These are phyloP conservation scores for Eucalyptus erythrocorys DNA, from an alignment of 345 rosid species.

Conservation along the genomic window DNA sequence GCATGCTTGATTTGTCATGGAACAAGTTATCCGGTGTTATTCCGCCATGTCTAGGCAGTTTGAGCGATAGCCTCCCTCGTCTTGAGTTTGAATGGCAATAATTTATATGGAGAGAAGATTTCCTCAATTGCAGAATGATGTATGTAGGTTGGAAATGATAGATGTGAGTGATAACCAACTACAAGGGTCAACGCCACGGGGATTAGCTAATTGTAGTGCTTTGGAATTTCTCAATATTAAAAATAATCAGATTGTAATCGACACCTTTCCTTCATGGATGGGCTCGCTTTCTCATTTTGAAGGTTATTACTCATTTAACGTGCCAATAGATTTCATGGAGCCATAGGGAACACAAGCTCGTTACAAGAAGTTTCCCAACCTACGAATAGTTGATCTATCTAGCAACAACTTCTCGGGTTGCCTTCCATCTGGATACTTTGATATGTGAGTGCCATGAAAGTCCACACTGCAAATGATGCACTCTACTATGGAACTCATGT, in stretches of 20 bases:
- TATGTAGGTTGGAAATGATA: rapidly evolving
- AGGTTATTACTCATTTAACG: too few species aligned
- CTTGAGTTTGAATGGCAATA: neutral
- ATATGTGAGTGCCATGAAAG: neutral
- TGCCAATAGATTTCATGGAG: too few species aligned
- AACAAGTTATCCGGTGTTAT: neutral
- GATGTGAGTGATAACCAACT: neutral
- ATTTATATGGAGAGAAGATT: neutral
- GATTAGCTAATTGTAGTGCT: too few species aligned
- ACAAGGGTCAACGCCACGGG: too few species aligned
- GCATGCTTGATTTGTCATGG: neutral
- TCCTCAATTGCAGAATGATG: neutral
- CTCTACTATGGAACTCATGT: too few species aligned
- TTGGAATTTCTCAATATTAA: too few species aligned
- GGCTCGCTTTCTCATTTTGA: too few species aligned
- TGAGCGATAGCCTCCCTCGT: rapidly evolving
- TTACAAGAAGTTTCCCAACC: rapidly evolving
- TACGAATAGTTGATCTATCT: neutral
- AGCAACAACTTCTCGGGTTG: neutral
- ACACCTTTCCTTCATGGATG: too few species aligned
- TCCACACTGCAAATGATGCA: rapidly evolving
- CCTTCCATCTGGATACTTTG: neutral
- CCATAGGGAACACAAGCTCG: too few species aligned
- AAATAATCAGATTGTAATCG: too few species aligned
- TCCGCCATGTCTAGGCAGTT: neutral